Evolutionary conservation across 2,329 filamentous ascomycete species (phyloP).

Genomic region (Fusarium tricinctum): DNA sequence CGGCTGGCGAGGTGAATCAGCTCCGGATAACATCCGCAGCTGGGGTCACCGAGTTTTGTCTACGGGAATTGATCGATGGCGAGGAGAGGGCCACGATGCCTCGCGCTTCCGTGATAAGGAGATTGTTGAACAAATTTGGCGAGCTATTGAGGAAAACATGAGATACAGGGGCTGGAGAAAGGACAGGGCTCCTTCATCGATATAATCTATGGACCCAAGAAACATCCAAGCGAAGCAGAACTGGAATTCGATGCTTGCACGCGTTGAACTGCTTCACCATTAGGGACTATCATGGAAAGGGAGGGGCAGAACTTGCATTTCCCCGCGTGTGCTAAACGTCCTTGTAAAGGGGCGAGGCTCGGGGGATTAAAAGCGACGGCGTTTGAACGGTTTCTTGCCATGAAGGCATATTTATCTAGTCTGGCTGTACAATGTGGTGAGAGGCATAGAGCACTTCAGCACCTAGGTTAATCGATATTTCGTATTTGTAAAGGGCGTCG

Average conservation of each 20-base stretch:
- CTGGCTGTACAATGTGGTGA: constrained; percentile 20
- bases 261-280: constrained; percentile 12
- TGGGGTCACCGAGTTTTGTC: constrained; percentile 89
- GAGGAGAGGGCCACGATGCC: constrained; percentile 66
- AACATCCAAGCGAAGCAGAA: constrained; percentile 18
- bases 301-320: constrained; percentile 19
- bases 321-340: constrained; percentile 37
- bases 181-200: constrained; percentile 73
- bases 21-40: constrained; percentile 81
- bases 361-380: constrained; percentile 50
- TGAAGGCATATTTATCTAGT: constrained; percentile 34
- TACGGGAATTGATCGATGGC: constrained; percentile 88
- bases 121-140: constrained; percentile 94
- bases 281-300: constrained; percentile 15
- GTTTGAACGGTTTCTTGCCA: constrained; percentile 48
- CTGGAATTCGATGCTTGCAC: not conserved
- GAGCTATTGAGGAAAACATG: constrained; percentile 89
- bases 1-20: constrained; percentile 87
- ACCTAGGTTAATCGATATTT: constrained; percentile 33
- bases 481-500: constrained; percentile 6
- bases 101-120: constrained; percentile 88
- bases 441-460: constrained; percentile 22
- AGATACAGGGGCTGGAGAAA: constrained; percentile 84
- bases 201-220: constrained; percentile 51
- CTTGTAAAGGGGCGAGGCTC: constrained; percentile 29